Base-by-base conservation (phyloP, 805 yeast species). In the Vanderwaltozyma tropicalis region DNA sequence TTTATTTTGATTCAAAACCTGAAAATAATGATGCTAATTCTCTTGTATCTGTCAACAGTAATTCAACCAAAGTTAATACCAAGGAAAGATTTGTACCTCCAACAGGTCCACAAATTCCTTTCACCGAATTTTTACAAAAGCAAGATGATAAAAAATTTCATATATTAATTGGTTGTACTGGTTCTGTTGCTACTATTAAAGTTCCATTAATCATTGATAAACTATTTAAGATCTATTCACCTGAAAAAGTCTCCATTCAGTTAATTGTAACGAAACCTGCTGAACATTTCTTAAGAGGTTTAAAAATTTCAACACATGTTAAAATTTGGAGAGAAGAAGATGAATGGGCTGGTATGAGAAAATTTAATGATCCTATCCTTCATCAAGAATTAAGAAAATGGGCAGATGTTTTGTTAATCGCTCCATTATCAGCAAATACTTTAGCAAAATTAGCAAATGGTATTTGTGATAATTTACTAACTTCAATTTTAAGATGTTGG, bases 171-270 rank as follows among this genome's bases (percentile, higher is more conserved):
- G 98, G 94, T 15, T 94, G 94, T 15, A 85, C 97, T 1, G 98
- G 98, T 1, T 83, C 95, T 2, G 96, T 92, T 3, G 98, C 98
- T 5, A 85, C 97, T 2, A 86, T 92, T 45, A 92, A 92, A 59
- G 79, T 92, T 17, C 95, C 96, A 0, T 60, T 81, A 46, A 86
- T 92, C 28, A 85, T 92, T 46, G 94, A 81, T 53, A 85, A 86
- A 57, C 68, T 92, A 35, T 80, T 79, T 55, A 84, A 85, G 57
- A 69, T 80, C 6, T 89, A 83, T 60, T 84, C 87, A 5, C 75
- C 64, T 7, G 74, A 76, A 34, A 77, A 76, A 41, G 79, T 87
- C 3, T 77, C 87, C 3, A 83, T 88, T 43, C 96, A 88, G 59
- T 65, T 88, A 36, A 85, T 88, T 18, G 82, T 83, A 18, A 87